Evolutionary conservation across 2,329 filamentous ascomycete species (phyloP).

Genomic region (Fusarium pininemorale): DNA sequence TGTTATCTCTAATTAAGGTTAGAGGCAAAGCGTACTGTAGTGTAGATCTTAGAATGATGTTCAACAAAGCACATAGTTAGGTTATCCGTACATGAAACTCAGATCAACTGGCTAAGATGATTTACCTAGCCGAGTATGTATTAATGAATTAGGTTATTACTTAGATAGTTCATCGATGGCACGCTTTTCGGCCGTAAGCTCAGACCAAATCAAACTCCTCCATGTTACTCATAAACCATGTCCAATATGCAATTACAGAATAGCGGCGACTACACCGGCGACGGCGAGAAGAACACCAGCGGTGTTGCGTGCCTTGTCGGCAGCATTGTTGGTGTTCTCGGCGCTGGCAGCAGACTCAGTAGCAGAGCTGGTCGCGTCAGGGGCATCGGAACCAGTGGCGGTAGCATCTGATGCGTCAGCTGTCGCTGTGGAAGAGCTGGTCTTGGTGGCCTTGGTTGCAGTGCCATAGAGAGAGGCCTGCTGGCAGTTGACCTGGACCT

Average conservation of each 20-base stretch:
- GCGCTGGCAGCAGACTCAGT: slow-evolving; percentile 32
- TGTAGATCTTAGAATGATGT: neutral
- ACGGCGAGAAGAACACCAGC: slow-evolving; percentile 50
- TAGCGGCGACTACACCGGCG: slow-evolving; percentile 50
- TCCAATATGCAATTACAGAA: slow-evolving; percentile 44
- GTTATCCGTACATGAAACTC: neutral
- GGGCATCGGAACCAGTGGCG: slow-evolving; percentile 31
- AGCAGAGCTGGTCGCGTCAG: slow-evolving; percentile 25
- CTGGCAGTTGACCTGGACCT: slow-evolving; percentile 56
- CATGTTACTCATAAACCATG: slow-evolving; percentile 3
- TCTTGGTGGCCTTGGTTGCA: slow-evolving; percentile 40
- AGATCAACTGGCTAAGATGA: neutral
- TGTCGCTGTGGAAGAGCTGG: slow-evolving; percentile 34
- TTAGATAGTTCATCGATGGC: slow-evolving; percentile 20
- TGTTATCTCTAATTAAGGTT: neutral
- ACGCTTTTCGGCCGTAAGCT: slow-evolving; percentile 14
- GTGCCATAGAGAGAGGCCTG: slow-evolving; percentile 56
- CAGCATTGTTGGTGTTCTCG: slow-evolving; percentile 41
- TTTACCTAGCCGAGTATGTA: slow-evolving; percentile 7
- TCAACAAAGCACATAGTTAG: neutral
- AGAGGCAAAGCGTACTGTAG: neutral
- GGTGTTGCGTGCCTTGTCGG: slow-evolving; percentile 45
- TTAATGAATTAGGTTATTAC: slow-evolving; percentile 41
- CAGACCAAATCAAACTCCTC: slow-evolving; percentile 14
- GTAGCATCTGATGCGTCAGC: slow-evolving; percentile 22